phyloP scores from a whole-genome alignment of 768 basidiomycete species.

The Pulveroboletus ravenelii region DNA sequence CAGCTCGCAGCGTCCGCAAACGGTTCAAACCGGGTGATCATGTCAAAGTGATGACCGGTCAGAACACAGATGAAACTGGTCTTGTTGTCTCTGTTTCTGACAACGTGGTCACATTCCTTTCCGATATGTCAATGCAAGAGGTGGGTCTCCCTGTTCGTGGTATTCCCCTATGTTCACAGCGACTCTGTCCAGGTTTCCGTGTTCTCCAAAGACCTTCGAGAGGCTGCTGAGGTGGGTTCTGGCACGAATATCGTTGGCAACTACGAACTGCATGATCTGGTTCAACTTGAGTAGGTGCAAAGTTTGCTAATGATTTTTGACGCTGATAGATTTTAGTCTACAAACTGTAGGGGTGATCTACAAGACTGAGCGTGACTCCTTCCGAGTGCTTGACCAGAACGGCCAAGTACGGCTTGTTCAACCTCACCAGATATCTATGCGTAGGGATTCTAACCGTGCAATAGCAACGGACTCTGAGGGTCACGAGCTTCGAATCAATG shows the following conservation, averaged over 20 bases:
- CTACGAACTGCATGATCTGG: constrained; percentile 94
- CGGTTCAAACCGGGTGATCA: constrained; percentile 96
- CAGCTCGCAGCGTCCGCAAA: constrained; percentile 87
- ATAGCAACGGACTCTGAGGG: constrained; percentile 89
- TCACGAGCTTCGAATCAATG: constrained; percentile 79
- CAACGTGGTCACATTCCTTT: constrained; percentile 91
- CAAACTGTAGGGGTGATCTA: constrained; percentile 96
- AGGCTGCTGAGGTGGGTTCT: constrained; percentile 95
- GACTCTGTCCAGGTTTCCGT: constrained; percentile 69
- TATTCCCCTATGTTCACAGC: constrained; percentile 3
- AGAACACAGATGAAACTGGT: constrained; percentile 93
- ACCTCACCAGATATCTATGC: constrained; percentile 93
- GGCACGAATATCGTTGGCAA: constrained; percentile 86
- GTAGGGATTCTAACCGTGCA: constrained; percentile 72
- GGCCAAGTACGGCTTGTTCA: constrained; percentile 85
- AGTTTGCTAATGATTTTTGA: background rate
- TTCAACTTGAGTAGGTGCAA: constrained; percentile 84
- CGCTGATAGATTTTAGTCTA: constrained; percentile 44
- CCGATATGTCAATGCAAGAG: constrained; percentile 97
- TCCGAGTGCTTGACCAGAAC: constrained; percentile 94
- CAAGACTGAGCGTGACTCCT: constrained; percentile 93
- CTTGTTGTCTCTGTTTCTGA: constrained; percentile 88
- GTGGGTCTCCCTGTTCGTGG: constrained; percentile 36
- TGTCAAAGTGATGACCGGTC: constrained; percentile 95
- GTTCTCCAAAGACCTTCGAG: constrained; percentile 94